A percentile compares a stretch with the other conserved stretches of the same genome.
Conservation (phyloP, 2,329 filamentous ascomycete genomes). For the Raffaelea albimanens region DNA sequence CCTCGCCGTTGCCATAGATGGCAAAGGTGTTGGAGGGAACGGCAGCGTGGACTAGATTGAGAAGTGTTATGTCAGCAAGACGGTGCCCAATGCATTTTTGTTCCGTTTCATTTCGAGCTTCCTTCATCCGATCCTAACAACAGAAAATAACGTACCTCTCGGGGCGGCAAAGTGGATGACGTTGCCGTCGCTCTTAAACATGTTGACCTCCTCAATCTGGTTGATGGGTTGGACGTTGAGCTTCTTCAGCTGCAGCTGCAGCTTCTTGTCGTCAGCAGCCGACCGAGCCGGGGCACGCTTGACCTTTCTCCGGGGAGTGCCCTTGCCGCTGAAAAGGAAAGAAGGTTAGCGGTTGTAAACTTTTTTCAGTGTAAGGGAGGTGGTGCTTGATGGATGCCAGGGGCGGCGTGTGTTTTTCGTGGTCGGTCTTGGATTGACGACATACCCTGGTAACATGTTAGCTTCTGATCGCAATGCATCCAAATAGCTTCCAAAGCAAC, state of each 20-base stretch:
- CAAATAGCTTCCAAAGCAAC: too few species aligned
- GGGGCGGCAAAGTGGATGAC: constrained; percentile 98
- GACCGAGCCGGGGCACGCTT: constrained; percentile 95
- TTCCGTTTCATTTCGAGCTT: constrained; percentile 1
- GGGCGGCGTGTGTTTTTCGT: background rate
- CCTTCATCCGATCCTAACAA: too few species aligned
- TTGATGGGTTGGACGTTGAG: constrained; percentile 99
- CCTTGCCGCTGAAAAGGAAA: constrained; percentile 77
- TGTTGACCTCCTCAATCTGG: constrained; percentile 99
- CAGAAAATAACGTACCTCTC: constrained; percentile 59
- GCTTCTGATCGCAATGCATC: too few species aligned
- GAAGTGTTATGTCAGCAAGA: too few species aligned
- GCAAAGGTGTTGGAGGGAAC: constrained; percentile 98
- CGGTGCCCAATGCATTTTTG: background rate
- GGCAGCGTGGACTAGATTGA: constrained; percentile 90
- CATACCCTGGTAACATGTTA: constrained; percentile 20
- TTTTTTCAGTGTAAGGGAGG: background rate
- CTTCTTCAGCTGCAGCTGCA: constrained; percentile 96
- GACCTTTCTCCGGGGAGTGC: constrained; percentile 92
- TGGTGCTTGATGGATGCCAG: background rate
- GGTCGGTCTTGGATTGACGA: constrained; percentile 1
- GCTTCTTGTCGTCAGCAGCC: constrained; percentile 98
- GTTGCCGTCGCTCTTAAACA: constrained; percentile 99
- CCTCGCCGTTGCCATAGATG: constrained; percentile 97
- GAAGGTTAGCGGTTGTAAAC: too few species aligned